Evolutionary conservation across 2,329 filamentous ascomycete genomes (phyloP).

Genomic region (Epichloe coenophiala): DNA sequence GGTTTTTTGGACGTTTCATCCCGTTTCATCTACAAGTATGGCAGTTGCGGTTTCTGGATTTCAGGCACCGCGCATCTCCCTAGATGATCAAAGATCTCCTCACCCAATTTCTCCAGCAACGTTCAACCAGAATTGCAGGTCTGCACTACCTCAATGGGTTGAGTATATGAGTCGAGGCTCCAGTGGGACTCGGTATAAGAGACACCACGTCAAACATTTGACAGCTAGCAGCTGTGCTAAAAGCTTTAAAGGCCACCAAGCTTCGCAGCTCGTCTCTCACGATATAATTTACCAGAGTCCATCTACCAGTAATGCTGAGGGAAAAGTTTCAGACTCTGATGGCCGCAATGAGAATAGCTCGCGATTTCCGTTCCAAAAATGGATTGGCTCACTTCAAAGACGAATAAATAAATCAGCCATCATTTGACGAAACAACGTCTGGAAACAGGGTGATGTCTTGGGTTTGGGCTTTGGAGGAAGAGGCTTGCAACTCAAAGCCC

Average conservation of each 20-base stretch:
- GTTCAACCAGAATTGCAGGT: background rate
- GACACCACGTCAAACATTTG: conserved; percentile 3
- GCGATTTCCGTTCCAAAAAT: conserved; percentile 48
- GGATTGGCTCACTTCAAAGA: conserved; percentile 57
- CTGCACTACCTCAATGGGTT: background rate
- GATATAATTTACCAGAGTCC: background rate
- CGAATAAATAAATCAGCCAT: conserved; percentile 26
- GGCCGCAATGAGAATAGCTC: conserved; percentile 3
- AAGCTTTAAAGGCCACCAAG: background rate
- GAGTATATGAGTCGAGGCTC: background rate
- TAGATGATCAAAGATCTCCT: background rate
- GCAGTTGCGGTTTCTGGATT: conserved; percentile 15
- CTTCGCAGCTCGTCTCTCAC: background rate
- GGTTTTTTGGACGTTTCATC: conserved; percentile 18
- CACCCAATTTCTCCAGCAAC: background rate
- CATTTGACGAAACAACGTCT: background rate
- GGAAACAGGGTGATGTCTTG: conserved; percentile 4
- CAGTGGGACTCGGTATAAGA: background rate
- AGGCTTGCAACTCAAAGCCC: background rate
- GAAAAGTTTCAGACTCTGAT: background rate
- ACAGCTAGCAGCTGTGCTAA: conserved; percentile 13
- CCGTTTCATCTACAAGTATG: conserved; percentile 19
- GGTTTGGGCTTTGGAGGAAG: background rate
- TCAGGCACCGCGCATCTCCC: conserved; percentile 9
- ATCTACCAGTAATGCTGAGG: background rate